Percentiles rank a stretch among this genome's conserved stretches.
These are phyloP conservation scores for Malassezia vespertilionis DNA, from an alignment of 1,284 basidiomycete genomes.

Conservation along the genomic window DNA sequence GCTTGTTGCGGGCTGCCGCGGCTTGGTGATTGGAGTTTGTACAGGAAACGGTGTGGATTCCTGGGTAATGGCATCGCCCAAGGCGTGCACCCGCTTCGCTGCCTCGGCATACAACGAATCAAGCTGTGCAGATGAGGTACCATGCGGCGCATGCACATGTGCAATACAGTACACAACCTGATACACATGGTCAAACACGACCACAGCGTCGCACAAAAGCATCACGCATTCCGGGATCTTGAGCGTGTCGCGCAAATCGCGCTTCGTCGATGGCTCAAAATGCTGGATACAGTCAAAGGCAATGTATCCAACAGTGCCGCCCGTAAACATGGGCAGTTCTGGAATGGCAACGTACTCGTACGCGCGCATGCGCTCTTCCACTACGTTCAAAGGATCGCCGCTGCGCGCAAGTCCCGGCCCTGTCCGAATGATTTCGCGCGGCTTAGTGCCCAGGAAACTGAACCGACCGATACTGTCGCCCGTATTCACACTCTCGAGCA, in stretches of 20 bases:
- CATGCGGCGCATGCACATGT: constrained; percentile 71
- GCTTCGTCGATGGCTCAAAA: constrained; percentile 61
- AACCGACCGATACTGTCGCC: constrained; percentile 87
- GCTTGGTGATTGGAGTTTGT: constrained; percentile 49
- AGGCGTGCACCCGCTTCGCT: constrained; percentile 17
- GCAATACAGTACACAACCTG: constrained; percentile 87
- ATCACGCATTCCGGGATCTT: constrained; percentile 87
- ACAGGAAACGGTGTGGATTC: constrained; percentile 54
- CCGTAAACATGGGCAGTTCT: constrained; percentile 85
- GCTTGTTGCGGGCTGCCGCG: constrained; percentile 52
- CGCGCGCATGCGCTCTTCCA: constrained; percentile 74
- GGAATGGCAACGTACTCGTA: constrained; percentile 85
- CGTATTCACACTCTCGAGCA: constrained; percentile 58
- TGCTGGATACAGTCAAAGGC: constrained; percentile 91
- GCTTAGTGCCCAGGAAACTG: constrained; percentile 93
- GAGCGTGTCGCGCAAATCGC: constrained; percentile 60
- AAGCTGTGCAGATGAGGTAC: constrained; percentile 52
- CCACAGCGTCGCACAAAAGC: constrained; percentile 87
- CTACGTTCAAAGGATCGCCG: constrained; percentile 74
- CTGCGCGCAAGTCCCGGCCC: constrained; percentile 69
- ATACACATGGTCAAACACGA: constrained; percentile 94
- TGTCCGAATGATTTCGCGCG: constrained; percentile 78
- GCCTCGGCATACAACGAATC: constrained; percentile 25
- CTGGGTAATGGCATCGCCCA: constrained; percentile 20
- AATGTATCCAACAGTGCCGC: constrained; percentile 94